Base-by-base conservation (phyloP, 768 basidiomycete genomes). In the Termitomyces eurrhizus region DNA sequence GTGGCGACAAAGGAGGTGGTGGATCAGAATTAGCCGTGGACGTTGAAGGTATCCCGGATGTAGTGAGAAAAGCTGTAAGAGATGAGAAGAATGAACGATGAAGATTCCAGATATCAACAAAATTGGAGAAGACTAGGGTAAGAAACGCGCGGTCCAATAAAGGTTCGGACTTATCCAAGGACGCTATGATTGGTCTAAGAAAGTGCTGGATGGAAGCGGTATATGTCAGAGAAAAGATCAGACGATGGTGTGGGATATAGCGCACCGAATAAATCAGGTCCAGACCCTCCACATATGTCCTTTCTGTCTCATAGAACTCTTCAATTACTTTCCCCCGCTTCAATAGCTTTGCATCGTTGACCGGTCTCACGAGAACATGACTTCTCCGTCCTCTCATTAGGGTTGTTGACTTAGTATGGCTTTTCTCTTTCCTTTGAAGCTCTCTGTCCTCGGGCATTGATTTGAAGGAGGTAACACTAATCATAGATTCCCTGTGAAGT, bases 41-140 rank as follows among this genome's bases (percentile, higher is more conserved):
- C 26, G 57, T 24, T 45, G 58, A 52, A 33, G 58, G 42, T 52
- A 63, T 45, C 2, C 26, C 55, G 32, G 61, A 26, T 11, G 62
- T 84, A 81, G 21, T 87, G 59, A 56, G 75, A 66, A 26, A 67
- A 76, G 73, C 68, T 74, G 77, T 57, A 69, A 93, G 78, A 2
- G 86, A 81, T 7, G 81, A 75, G 60, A 86, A 84, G 73, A 93
- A 88, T 2, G 88, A 83, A 55, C 83, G 88, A 73, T 93, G 91
- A 46, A 92, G 79, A 67, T 92, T 93, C 92, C 89, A 93, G 37
- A 95, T 93, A 72, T 94, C 92, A 68, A 93, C 87, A 64, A 94
- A 93, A 71, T 93, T 93, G 63, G 89, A 89, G 72, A 95, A 95
- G 39, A 93, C 77, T 13, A 85, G 80, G 0, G 87, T 89, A 59